Evolutionary conservation across 2,329 filamentous ascomycete species (phyloP).

Genomic region (Westerdykella sp.): DNA sequence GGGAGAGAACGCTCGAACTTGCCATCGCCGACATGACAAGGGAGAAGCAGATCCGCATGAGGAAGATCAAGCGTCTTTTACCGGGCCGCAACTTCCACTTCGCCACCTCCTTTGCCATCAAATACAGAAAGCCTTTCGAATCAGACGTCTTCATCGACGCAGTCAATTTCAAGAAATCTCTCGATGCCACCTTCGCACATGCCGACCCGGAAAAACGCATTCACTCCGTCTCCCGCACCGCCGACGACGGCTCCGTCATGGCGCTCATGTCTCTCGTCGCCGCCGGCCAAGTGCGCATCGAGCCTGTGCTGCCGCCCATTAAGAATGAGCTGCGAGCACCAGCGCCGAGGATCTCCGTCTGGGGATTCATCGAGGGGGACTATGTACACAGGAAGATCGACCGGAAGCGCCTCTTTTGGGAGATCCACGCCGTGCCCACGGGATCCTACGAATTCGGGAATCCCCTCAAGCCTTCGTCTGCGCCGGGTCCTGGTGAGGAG

Average conservation of each 20-base stretch:
- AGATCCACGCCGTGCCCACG: slow-evolving; percentile 55
- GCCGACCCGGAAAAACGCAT: slow-evolving; percentile 13
- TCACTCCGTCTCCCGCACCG: slow-evolving; percentile 50
- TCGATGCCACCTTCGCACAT: slow-evolving; percentile 51
- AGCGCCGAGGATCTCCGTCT: slow-evolving; percentile 46
- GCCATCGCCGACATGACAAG: slow-evolving; percentile 52
- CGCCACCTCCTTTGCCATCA: slow-evolving; percentile 52
- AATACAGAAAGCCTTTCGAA: slow-evolving; percentile 51
- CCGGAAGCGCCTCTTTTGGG: slow-evolving; percentile 59
- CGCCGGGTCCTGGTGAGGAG: slow-evolving; percentile 14
- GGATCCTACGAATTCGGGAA: slow-evolving; percentile 52
- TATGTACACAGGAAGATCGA: slow-evolving; percentile 66
- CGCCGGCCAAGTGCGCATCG: slow-evolving; percentile 50
- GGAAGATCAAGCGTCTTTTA: slow-evolving; percentile 50
- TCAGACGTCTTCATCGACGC: slow-evolving; percentile 45
- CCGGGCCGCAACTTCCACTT: slow-evolving; percentile 59
- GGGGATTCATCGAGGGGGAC: slow-evolving; percentile 64
- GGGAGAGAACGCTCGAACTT: slow-evolving; percentile 32
- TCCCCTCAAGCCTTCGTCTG: slow-evolving; percentile 41
- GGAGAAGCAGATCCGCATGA: slow-evolving; percentile 53
- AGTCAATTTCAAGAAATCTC: slow-evolving; percentile 51
- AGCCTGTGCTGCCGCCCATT: slow-evolving; percentile 54
- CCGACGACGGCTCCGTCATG: slow-evolving; percentile 61
- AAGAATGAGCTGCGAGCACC: slow-evolving; percentile 37
- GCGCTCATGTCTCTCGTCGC: slow-evolving; percentile 61